Evolutionary conservation across 2,329 filamentous ascomycete species (phyloP), one percentile per base, ranked within the genome.

Genomic region (Ascochyta rabiei): DNA sequence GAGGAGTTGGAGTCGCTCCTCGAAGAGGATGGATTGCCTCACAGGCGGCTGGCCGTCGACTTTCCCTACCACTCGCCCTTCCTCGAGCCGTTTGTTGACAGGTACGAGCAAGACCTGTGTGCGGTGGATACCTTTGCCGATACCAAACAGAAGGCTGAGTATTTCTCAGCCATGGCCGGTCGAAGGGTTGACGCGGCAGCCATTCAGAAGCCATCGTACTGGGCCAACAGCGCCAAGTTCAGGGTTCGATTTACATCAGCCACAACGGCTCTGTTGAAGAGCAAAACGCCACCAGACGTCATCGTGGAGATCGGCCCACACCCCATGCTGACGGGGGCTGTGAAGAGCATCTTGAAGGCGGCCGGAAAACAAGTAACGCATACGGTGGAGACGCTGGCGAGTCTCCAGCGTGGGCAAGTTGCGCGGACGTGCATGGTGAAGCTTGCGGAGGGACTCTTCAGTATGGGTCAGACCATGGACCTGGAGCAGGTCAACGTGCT

Each of bases 51-150:
- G 3, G 68, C 72, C 48, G 76, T 79, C 2, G 73, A 77, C 24
- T 70, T 62, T 15, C 79, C 78, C 0, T 80, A 80, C 45, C 79
- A 80, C 48, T 49, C 46, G 23, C 44, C 44, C 38, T 47, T 47
- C 33, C 44, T 47, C 6, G 44, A 47, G 31, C 44, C 44, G 5
- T 47, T 37, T 28, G 24, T 47, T 18, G 44, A 47, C 33, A 7
- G 23, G 15, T 47, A 47, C 44, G 44, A 47, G 31, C 6, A 47
- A 33, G 44, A 47, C 33, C 26, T 47, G 4, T 37, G 35, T 18
- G 15, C n/a, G 6, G 19, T 15, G 3, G 19, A 38, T n/a, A 21
- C n/a, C 6, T 18, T 38, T 15, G 3, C 19, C n/a, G 16, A 38
- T 6, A 18, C 15, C 4, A 4, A 18, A 18, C 16, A 21, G 16